A percentile compares a stretch with the other conserved stretches of the same genome.
Conservation (phyloP, 2,329 filamentous ascomycete genomes). For the Pyrenophora seminiperda region DNA sequence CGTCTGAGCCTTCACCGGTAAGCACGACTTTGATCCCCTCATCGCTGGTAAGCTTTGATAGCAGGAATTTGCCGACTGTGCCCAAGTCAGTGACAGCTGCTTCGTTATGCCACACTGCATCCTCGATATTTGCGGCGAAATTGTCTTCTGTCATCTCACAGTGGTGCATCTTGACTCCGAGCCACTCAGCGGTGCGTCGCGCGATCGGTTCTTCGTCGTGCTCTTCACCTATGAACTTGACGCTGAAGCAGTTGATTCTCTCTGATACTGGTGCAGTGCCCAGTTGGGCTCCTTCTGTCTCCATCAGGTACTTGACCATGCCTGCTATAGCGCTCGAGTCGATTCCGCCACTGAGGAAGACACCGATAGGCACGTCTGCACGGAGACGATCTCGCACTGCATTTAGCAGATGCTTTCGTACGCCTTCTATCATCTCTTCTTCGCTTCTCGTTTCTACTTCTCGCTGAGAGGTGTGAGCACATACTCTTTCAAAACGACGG, state of each 20-base stretch:
- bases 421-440: constrained; percentile 58
- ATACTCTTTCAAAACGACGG: no score
- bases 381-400: constrained; percentile 59
- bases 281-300: constrained; percentile 52
- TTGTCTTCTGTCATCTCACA: constrained; percentile 47
- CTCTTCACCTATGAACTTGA: constrained; percentile 58
- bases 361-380: constrained; percentile 63
- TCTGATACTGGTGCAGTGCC: constrained; percentile 49
- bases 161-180: constrained; percentile 55
- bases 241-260: constrained; percentile 54
- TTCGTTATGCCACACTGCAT: constrained; percentile 54
- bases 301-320: constrained; percentile 55
- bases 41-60: constrained; percentile 54
- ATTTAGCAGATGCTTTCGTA: constrained; percentile 58
- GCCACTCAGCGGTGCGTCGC: constrained; percentile 54
- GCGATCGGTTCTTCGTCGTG: constrained; percentile 51
- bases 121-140: constrained; percentile 52
- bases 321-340: constrained; percentile 64
- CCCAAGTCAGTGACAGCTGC: constrained; percentile 58
- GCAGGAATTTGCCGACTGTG: constrained; percentile 57
- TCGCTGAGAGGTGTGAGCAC: constrained; percentile 6
- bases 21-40: constrained; percentile 61
- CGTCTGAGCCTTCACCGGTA: constrained; percentile 60
- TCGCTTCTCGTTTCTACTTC: constrained; percentile 52
- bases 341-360: constrained; percentile 63